A percentile compares a stretch with the other conserved stretches of the same genome.
Conservation (phyloP, 2,329 filamentous ascomycete species). For the Aspergillus piperis region DNA sequence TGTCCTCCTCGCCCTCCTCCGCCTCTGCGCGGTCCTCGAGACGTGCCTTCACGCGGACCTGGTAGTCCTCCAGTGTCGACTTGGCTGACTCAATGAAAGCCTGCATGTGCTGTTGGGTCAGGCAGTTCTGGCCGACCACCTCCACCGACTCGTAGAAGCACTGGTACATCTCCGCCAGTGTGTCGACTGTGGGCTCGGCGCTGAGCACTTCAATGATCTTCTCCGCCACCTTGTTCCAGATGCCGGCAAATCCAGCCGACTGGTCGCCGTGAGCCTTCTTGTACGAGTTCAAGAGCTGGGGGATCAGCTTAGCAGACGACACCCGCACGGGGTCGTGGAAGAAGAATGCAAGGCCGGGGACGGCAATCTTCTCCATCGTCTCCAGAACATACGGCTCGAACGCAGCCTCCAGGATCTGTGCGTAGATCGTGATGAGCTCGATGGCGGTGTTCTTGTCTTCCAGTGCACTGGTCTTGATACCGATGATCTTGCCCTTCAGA, state of each 20-base stretch:
- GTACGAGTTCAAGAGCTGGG: conserved; percentile 88
- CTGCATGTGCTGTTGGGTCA: conserved; percentile 76
- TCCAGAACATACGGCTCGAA: conserved; percentile 91
- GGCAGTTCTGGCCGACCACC: conserved; percentile 81
- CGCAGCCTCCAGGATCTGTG: conserved; percentile 86
- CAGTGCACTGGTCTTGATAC: conserved; percentile 93
- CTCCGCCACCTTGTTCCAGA: conserved; percentile 84
- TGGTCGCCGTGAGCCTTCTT: conserved; percentile 85
- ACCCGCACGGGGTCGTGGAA: conserved; percentile 98
- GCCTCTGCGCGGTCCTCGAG: conserved; percentile 80
- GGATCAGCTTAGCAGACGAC: conserved; percentile 91
- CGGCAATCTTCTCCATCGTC: conserved; percentile 94
- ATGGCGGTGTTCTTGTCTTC: conserved; percentile 99
- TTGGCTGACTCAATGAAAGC: conserved; percentile 84
- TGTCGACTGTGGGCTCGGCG: conserved; percentile 93
- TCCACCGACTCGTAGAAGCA: conserved; percentile 99
- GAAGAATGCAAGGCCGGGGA: conserved; percentile 94
- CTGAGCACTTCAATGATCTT: conserved; percentile 92
- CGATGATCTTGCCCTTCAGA: conserved; percentile 95
- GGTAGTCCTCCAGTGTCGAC: conserved; percentile 89
- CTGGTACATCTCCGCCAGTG: conserved; percentile 97
- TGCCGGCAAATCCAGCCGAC: conserved; percentile 74
- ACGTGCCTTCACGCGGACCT: conserved; percentile 78
- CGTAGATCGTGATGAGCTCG: conserved; percentile 94
- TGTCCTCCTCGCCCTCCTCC: conserved; percentile 87